Evolutionary conservation across 1,139 yeast species (phyloP).

Genomic region (Sugiyamaella pinicola): DNA sequence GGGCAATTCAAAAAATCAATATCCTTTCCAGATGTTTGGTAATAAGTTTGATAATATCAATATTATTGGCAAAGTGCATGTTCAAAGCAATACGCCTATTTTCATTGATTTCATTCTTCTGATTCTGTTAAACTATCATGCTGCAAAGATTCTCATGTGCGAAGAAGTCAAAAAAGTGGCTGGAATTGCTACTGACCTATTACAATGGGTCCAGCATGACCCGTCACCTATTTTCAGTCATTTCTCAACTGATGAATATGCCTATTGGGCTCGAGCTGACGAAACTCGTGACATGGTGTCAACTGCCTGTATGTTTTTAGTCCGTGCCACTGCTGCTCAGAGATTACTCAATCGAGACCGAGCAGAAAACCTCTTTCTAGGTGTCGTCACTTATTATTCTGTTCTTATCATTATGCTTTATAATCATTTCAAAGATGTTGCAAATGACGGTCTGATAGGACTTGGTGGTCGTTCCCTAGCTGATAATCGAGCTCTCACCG

Average conservation of each 20-base stretch:
- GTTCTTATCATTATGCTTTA: conserved; percentile 37
- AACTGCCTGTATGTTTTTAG: conserved; percentile 34
- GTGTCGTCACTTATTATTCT: conserved; percentile 36
- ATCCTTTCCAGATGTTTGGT: conserved; percentile 25
- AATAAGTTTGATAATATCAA: conserved; percentile 26
- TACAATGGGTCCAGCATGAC: conserved; percentile 13
- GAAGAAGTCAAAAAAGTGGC: conserved; percentile 34
- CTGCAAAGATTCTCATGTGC: conserved; percentile 36
- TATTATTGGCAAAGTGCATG: conserved; percentile 27
- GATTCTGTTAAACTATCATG: conserved; percentile 35
- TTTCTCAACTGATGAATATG: conserved; percentile 10
- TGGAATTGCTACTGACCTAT: conserved; percentile 13
- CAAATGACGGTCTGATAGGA: conserved; percentile 6
- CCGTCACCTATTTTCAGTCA: conserved; percentile 16
- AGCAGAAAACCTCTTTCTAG: conserved; percentile 32
- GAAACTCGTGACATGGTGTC: conserved; percentile 37
- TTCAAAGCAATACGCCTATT: conserved; percentile 22
- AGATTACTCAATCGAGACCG: conserved; percentile 27
- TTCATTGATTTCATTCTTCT: conserved; percentile 33
- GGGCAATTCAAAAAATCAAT: conserved; percentile 29
- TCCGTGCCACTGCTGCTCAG: conserved; percentile 34
- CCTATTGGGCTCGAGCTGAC: conserved; percentile 34
- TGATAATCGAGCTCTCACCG: background rate
- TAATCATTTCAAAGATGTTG: conserved; percentile 27
- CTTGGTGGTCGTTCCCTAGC: background rate